Percentiles rank a stretch among this genome's conserved stretches.
Evolutionary conservation across 805 yeast genomes (phyloP).

Genomic region (Metschnikowia cerradonensis): DNA sequence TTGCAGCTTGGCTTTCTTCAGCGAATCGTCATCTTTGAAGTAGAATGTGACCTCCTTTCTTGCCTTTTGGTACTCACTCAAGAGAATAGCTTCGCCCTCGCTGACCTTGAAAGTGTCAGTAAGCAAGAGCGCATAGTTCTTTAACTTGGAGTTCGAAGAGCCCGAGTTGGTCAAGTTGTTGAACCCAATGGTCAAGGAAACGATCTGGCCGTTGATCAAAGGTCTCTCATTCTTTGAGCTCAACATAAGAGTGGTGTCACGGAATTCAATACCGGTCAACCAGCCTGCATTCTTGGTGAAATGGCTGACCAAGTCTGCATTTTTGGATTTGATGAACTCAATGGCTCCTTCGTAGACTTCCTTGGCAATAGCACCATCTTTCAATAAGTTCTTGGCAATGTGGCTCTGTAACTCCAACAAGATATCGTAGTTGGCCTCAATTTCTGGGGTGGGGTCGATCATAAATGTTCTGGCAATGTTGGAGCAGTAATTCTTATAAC

Average conservation of each 20-base stretch:
- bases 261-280: slow-evolving; percentile 82
- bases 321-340: slow-evolving; percentile 52
- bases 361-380: slow-evolving; percentile 64
- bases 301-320: slow-evolving; percentile 59
- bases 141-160: slow-evolving; percentile 45
- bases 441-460: slow-evolving; percentile 79
- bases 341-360: slow-evolving; percentile 62
- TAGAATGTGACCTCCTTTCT: slow-evolving; percentile 78
- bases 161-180: slow-evolving; percentile 50
- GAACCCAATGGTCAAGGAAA: slow-evolving; percentile 76
- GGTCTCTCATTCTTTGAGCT: slow-evolving; percentile 68
- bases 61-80: slow-evolving; percentile 71
- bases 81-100: slow-evolving; percentile 53
- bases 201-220: slow-evolving; percentile 67
- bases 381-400: slow-evolving; percentile 51
- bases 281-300: slow-evolving; percentile 84
- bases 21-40: slow-evolving; percentile 68
- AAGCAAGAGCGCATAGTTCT: slow-evolving; percentile 65
- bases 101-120: slow-evolving; percentile 79
- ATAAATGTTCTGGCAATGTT: slow-evolving; percentile 83
- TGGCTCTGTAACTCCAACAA: slow-evolving; percentile 65
- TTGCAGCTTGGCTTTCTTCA: slow-evolving; percentile 20
- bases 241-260: slow-evolving; percentile 72
- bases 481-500: slow-evolving; percentile 87
- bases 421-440: slow-evolving; percentile 76